A percentile compares a stretch with the other conserved stretches of the same genome.
These are phyloP conservation scores for Alternaria incomplexa DNA, from an alignment of 2,329 filamentous ascomycete genomes.

Conservation along the genomic window DNA sequence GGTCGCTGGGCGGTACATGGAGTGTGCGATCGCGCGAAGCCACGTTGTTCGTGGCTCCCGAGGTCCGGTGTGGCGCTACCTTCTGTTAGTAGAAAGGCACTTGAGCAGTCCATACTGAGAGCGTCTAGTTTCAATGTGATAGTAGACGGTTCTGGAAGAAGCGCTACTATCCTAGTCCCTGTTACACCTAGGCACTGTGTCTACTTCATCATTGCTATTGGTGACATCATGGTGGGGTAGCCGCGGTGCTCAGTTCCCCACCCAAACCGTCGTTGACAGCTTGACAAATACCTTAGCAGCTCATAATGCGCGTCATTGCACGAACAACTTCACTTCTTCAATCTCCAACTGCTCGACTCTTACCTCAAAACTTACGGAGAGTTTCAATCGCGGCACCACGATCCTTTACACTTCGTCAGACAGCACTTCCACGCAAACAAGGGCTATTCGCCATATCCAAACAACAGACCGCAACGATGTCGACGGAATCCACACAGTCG, in stretches of 20 bases:
- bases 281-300: constrained; percentile 22
- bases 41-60: not conserved
- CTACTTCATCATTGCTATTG: not conserved
- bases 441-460: not conserved
- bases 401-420: not conserved
- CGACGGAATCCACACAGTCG: constrained; percentile 45
- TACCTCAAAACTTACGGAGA: not conserved
- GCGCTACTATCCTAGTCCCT: not conserved
- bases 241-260: constrained; percentile 13
- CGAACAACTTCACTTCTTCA: constrained; percentile 13
- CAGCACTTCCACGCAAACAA: not conserved
- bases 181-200: too few species aligned
- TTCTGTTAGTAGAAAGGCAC: too few species aligned
- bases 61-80: not conserved
- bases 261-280: constrained; percentile 4
- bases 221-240: constrained; percentile 32
- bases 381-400: constrained; percentile 17
- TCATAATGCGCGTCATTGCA: constrained; percentile 21
- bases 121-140: not conserved
- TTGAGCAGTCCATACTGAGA: not conserved
- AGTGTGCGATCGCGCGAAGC: too few species aligned
- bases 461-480: constrained; percentile 34
- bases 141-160: not conserved
- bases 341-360: constrained; percentile 7
- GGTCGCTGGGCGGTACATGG: too few species aligned